Base-by-base conservation (phyloP, 2,329 filamentous ascomycete species). In the Colletotrichum sp. region DNA sequence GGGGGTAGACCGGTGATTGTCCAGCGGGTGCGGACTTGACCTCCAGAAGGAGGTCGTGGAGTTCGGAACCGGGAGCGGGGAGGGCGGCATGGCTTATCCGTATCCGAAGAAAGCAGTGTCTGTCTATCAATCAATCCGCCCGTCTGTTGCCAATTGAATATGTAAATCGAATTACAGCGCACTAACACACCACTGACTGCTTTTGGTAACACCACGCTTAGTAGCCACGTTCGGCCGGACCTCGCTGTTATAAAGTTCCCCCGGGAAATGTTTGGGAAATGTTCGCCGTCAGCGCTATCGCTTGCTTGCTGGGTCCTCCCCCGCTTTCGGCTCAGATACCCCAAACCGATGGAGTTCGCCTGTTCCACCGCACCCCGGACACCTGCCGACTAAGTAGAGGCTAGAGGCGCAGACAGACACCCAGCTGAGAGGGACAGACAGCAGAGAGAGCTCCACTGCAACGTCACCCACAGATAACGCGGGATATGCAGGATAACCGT, bases 11-110 rank as follows among this genome's bases (percentile, higher is more conserved):
- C 78, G 76, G 67, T 77, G 72, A 76, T 79, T 32, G 75, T 79
- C 59, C 21, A 80, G 76, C 16, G 67, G 24, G 15, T 70, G 71
- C 49, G 77, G 78, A 21, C 75, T 24, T 18, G 72, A 52, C 39
- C 66, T 77, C 78, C 78, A 79, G 59, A 79, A 79, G 34, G 78
- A 78, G 36, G 49, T 59, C 64, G 71, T 72, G 30, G 76, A 69
- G 66, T 77, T 78, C 32, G 55, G 64, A 28, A 79, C 78, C 21
- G 78, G 78, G 10, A 76, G 62, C 21, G 69, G 69, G 28, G 72
- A 75, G 32, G 52, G 49, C 18, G 72, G 34, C 72, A 75, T 75
- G 52, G 28, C 28, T 66, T 21, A 52, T 63, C 59, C 59, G 30
- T 36, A 63, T 63, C 30, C 7, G 59, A 16, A 13, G 6, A 7